These are phyloP conservation scores for Clitopilus passeckerianus DNA, from an alignment of 768 basidiomycete genomes.

Conservation along the genomic window DNA sequence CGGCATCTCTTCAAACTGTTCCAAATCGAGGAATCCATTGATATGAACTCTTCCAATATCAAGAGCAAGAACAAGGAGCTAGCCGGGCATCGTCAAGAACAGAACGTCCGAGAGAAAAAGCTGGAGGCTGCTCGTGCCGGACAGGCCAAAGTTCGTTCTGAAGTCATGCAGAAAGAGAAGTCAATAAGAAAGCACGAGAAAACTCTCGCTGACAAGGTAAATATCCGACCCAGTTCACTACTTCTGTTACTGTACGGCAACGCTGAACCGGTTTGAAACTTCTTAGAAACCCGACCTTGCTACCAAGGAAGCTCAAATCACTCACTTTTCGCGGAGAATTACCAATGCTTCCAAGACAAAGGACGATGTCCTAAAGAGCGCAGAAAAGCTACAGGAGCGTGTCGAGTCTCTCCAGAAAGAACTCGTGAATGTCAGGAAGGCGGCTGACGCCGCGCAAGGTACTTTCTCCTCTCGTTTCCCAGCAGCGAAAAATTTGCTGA, in stretches of 20 bases:
- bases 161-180: conserved; percentile 81
- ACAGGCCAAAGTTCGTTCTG: conserved; percentile 72
- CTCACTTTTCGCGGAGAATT: conserved; percentile 76
- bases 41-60: conserved; percentile 65
- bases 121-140: conserved; percentile 71
- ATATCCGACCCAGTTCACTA: not conserved
- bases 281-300: conserved; percentile 79
- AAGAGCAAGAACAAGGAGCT: conserved; percentile 71
- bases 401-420: conserved; percentile 59
- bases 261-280: too few species aligned
- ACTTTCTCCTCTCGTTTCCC: not conserved
- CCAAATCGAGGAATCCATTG: conserved; percentile 83
- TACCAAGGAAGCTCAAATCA: conserved; percentile 80
- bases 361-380: conserved; percentile 60
- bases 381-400: conserved; percentile 36
- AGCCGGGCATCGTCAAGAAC: conserved; percentile 61
- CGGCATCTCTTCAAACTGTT: conserved; percentile 86
- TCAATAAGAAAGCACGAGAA: conserved; percentile 90
- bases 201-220: conserved; percentile 74
- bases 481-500: too few species aligned
- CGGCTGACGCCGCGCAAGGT: conserved; percentile 82
- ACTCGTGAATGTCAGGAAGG: conserved; percentile 55
- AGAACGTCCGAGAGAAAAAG: conserved; percentile 63
- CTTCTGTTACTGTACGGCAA: not conserved
- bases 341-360: conserved; percentile 61